Evolutionary conservation across 1,139 yeast genomes (phyloP), one percentile per base, ranked within the genome.

Genomic region (Yamadazyma atmosphaerica): DNA sequence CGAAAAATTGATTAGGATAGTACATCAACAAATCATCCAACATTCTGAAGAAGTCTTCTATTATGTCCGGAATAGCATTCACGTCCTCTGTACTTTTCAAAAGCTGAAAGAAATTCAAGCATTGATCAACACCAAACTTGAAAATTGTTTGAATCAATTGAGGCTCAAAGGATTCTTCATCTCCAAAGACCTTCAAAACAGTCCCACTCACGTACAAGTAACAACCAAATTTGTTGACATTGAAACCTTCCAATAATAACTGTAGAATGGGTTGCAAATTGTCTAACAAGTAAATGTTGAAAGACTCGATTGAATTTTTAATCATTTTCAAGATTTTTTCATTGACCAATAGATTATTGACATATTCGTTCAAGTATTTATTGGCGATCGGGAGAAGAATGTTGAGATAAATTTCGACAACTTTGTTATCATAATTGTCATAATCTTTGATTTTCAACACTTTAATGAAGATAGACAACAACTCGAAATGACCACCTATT

Each of bases 181-280:
- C 87, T 21, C 86, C 84, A 60, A 77, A 89, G 46, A 86, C 94
- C 44, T 88, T 78, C 38, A 90, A 79, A 22, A 88, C 67, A 4
- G 86, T 76, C 4, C 96, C 97, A 3, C 95, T 83, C 13, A 87
- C 94, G 94, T 96, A 90, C 42, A 90, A 65, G 56, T 84, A 90
- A 58, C 96, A 86, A 2, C 97, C 97, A 54, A 67, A 79, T 32
- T 81, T 78, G 24, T 83, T 83, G 34, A 67, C 63, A 35, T 80
- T 73, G 63, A 88, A 90, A 4, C 94, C 92, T 30, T 73, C 71
- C 42, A 87, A 72, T 46, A 83, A 66, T 15, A 77, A 68, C 40
- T 70, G 75, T 1, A 89, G 90, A 35, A 88, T 73, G 10, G 78
- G 70, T 2, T 82, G 78, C 25, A 90, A 66, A 22, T 85, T 69